These are phyloP conservation scores for Penicillium sp. DNA, from an alignment of 2,329 filamentous ascomycete genomes.

Conservation along the genomic window DNA sequence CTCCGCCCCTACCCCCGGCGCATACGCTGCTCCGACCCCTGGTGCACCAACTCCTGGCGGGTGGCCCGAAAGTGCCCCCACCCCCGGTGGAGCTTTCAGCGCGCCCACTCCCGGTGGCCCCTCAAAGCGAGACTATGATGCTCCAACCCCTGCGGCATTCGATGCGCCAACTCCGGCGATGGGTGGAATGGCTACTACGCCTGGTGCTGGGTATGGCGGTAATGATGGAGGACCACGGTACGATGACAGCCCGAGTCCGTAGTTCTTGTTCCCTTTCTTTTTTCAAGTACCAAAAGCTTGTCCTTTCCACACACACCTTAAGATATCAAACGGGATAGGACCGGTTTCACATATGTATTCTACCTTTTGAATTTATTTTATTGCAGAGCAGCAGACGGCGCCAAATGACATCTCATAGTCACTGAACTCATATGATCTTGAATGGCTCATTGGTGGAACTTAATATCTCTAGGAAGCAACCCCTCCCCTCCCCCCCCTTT, in stretches of 20 bases:
- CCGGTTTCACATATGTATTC: slow-evolving; percentile 25
- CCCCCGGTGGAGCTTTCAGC: slow-evolving; percentile 46
- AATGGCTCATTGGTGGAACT: neutral
- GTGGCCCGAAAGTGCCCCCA: slow-evolving; percentile 48
- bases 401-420: neutral
- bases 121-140: slow-evolving; percentile 29
- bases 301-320: slow-evolving; percentile 8
- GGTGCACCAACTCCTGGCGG: slow-evolving; percentile 56
- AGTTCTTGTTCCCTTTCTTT: slow-evolving; percentile 13
- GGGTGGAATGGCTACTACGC: slow-evolving; percentile 40
- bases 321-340: slow-evolving; percentile 18
- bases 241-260: slow-evolving; percentile 46
- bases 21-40: slow-evolving; percentile 64
- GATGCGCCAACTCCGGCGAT: slow-evolving; percentile 53
- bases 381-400: slow-evolving; percentile 4
- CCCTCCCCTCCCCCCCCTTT: too few species aligned
- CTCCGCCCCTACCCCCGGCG: slow-evolving; percentile 65
- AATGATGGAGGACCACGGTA: slow-evolving; percentile 47
- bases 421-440: neutral
- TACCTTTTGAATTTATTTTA: slow-evolving; percentile 22
- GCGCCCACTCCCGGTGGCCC: slow-evolving; percentile 45
- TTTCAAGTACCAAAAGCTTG: slow-evolving; percentile 19
- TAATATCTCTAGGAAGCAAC: neutral
- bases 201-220: slow-evolving; percentile 38
- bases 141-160: slow-evolving; percentile 28